Percentiles rank a stretch among this genome's conserved stretches.
phyloP scores from a whole-genome alignment of 2,329 filamentous ascomycete genomes.

The Tolypocladium ophioglossoides region DNA sequence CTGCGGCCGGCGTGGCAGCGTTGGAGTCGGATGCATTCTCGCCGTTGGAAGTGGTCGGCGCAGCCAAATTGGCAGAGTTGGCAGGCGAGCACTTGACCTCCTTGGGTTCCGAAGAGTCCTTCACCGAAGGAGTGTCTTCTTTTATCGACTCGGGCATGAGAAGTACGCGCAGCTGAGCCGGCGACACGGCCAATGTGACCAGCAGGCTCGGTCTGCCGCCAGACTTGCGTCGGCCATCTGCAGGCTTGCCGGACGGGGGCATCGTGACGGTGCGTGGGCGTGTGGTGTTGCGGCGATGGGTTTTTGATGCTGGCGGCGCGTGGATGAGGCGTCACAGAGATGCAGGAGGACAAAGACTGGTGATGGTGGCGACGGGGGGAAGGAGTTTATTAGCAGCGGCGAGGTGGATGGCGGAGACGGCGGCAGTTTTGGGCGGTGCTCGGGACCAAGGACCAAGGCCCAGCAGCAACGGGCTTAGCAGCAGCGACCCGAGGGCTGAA shows the following conservation, averaged over 20 bases:
- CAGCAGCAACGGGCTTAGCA: background rate
- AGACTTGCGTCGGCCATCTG: slow-evolving; percentile 27
- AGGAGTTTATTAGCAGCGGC: background rate
- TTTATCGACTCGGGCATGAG: slow-evolving; percentile 31
- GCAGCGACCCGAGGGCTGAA: background rate
- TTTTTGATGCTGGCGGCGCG: background rate
- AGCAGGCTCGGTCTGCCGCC: slow-evolving; percentile 26
- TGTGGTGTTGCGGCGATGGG: slow-evolving; percentile 4
- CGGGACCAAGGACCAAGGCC: background rate
- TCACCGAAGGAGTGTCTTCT: slow-evolving; percentile 29
- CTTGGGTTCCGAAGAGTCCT: slow-evolving; percentile 19
- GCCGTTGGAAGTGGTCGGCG: slow-evolving; percentile 32
- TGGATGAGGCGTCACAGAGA: background rate
- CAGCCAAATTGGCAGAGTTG: slow-evolving; percentile 26
- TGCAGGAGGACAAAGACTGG: slow-evolving; percentile 1
- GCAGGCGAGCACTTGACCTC: slow-evolving; percentile 34
- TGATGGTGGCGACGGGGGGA: background rate
- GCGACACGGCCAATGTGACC: slow-evolving; percentile 42
- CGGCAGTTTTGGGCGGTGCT: background rate
- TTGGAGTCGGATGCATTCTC: slow-evolving; percentile 51
- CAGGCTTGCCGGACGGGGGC: slow-evolving; percentile 22
- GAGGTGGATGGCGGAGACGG: background rate
- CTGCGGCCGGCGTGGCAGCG: slow-evolving; percentile 45
- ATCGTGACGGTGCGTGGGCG: slow-evolving; percentile 11
- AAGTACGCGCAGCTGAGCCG: slow-evolving; percentile 39